Conservation (phyloP, 2,329 filamentous ascomycete genomes). For the Pyrenophora teres region DNA sequence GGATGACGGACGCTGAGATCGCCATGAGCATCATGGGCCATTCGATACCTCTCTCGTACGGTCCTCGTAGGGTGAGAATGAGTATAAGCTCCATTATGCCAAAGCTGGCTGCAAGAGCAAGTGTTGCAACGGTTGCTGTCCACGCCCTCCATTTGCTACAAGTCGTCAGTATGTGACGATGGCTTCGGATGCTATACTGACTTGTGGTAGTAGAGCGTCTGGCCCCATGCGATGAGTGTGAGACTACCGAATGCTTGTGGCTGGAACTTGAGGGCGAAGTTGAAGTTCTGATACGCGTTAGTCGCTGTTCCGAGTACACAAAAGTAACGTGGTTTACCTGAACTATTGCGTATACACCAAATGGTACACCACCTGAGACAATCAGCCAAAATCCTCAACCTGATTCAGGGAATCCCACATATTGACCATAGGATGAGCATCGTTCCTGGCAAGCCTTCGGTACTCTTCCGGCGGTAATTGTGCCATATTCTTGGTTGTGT, state of each 20-base stretch:
- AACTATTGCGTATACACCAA: slow-evolving; percentile 58
- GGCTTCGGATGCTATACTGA: slow-evolving; percentile 21
- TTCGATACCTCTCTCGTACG: slow-evolving; percentile 59
- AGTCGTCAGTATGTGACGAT: slow-evolving; percentile 3
- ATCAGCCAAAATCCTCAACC: not conserved
- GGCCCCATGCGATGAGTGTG: slow-evolving; percentile 57
- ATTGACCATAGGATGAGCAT: slow-evolving; percentile 70
- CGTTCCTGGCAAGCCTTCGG: slow-evolving; percentile 62
- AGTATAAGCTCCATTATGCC: slow-evolving; percentile 61
- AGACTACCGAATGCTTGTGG: slow-evolving; percentile 59
- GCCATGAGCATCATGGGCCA: slow-evolving; percentile 63
- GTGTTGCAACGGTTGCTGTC: slow-evolving; percentile 53
- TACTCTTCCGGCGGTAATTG: slow-evolving; percentile 65
- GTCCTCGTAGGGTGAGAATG: slow-evolving; percentile 61
- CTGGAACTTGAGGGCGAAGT: slow-evolving; percentile 60
- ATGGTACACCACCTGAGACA: slow-evolving; percentile 50
- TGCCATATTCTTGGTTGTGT: slow-evolving; percentile 58
- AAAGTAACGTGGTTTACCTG: slow-evolving; percentile 44
- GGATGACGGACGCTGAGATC: slow-evolving; percentile 61
- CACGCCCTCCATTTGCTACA: slow-evolving; percentile 54
- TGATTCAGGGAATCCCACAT: slow-evolving; percentile 44
- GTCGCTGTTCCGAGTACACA: not conserved
- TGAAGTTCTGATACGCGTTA: slow-evolving; percentile 53
- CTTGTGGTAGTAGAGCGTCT: slow-evolving; percentile 59
- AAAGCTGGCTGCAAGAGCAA: slow-evolving; percentile 52